These are phyloP conservation scores for Trypanosoma lewisi DNA, from an alignment of 208 protist species.

Conservation along the genomic window DNA sequence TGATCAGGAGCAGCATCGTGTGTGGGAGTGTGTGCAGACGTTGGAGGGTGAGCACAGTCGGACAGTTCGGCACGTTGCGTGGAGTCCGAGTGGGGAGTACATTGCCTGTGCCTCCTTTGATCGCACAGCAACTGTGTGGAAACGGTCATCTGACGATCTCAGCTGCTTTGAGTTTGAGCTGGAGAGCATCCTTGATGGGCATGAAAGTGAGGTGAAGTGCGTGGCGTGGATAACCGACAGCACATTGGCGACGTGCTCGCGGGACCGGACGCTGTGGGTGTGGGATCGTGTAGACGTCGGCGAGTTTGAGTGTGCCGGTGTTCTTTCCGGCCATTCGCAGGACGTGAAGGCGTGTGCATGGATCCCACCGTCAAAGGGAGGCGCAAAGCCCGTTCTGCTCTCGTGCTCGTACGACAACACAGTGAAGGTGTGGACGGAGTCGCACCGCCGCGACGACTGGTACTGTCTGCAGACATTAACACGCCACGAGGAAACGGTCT, in stretches of 20 bases:
- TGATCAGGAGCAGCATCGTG: neutral
- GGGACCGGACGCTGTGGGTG: constrained; percentile 90
- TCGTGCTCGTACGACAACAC: constrained; percentile 87
- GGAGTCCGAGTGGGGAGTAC: constrained; percentile 77
- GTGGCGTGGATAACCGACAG: constrained; percentile 73
- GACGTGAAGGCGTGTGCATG: constrained; percentile 91
- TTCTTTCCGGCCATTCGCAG: constrained; percentile 87
- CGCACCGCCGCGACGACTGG: constrained; percentile 82
- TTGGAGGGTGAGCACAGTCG: constrained; percentile 73
- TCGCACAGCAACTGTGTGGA: constrained; percentile 76
- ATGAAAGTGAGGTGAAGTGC: constrained; percentile 93
- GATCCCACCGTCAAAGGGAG: constrained; percentile 32
- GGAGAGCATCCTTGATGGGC: constrained; percentile 82
- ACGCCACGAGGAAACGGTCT: constrained; percentile 83
- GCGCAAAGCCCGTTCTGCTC: constrained; percentile 53
- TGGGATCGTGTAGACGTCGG: constrained; percentile 86
- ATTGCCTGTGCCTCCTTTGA: constrained; percentile 85
- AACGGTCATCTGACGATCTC: constrained; percentile 26
- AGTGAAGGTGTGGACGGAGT: constrained; percentile 55
- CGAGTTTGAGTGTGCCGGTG: constrained; percentile 87
- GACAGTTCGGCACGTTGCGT: constrained; percentile 80
- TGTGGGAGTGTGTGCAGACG: constrained; percentile 54
- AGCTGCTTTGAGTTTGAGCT: constrained; percentile 53
- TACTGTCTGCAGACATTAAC: constrained; percentile 75
- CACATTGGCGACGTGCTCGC: constrained; percentile 84